Evolutionary conservation across 768 basidiomycete species (phyloP).

Genomic region (Lentinula edodes): DNA sequence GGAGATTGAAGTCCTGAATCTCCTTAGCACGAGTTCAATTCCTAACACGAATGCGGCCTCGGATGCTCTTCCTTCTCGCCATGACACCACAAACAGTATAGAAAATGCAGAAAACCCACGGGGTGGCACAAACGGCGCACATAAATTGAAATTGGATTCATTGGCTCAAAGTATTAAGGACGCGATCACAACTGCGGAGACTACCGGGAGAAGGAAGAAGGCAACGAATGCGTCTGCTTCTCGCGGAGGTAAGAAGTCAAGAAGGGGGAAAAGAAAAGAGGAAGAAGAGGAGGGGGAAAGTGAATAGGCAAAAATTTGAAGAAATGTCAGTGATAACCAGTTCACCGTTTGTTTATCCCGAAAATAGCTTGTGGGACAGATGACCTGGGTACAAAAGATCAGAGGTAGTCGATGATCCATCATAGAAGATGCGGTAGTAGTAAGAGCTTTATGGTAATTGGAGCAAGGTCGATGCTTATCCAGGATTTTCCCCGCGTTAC

Average conservation of each 20-base stretch:
- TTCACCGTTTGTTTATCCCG: too few species aligned
- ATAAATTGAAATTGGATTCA: not conserved
- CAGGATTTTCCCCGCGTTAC: too few species aligned
- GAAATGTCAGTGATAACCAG: not conserved
- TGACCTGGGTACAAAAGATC: too few species aligned
- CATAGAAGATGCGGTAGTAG: too few species aligned
- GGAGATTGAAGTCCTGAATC: slow-evolving; percentile 62
- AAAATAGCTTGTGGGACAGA: too few species aligned
- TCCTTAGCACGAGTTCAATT: slow-evolving; percentile 21
- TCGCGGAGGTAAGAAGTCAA: not conserved
- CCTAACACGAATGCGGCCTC: too few species aligned
- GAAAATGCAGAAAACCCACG: too few species aligned
- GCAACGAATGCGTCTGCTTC: not conserved
- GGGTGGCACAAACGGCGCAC: slow-evolving; percentile 2
- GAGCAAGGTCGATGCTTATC: too few species aligned
- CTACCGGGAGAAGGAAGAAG: slow-evolving; percentile 7
- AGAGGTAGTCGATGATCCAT: too few species aligned
- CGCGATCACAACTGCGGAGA: slow-evolving; percentile 7
- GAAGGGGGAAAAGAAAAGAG: slow-evolving; percentile 15
- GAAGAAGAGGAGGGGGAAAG: slow-evolving; percentile 18
- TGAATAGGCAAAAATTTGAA: not conserved
- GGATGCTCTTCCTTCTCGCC: too few species aligned
- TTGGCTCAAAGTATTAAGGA: slow-evolving; percentile 9
- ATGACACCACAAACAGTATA: too few species aligned
- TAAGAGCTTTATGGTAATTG: too few species aligned